Conservation (phyloP, 139 green algal species). For the Eudorina sp. region DNA sequence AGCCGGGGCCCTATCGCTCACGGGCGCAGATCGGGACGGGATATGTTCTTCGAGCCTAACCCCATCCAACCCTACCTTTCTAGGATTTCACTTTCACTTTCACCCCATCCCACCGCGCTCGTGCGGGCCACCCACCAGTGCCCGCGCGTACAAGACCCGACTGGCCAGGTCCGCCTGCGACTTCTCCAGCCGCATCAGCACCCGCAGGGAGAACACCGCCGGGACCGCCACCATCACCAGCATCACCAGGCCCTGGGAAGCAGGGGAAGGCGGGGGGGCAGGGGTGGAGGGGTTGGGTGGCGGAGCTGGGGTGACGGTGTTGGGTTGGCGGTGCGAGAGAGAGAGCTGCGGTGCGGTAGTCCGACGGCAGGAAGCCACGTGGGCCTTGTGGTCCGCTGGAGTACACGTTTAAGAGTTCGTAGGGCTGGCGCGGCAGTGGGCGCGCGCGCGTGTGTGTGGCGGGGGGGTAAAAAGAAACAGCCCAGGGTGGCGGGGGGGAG, state of each 20-base stretch:
- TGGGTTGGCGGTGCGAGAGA: background rate
- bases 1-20: background rate
- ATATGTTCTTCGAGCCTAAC: too few relatives aligned
- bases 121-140: constrained; percentile 9
- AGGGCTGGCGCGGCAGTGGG: background rate
- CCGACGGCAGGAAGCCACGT: background rate
- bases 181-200: constrained; percentile 40
- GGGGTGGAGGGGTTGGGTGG: background rate
- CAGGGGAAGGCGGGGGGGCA: background rate
- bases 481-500: too few relatives aligned
- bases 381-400: background rate
- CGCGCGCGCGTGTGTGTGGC: too few relatives aligned
- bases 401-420: background rate
- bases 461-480: too few relatives aligned
- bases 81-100: too few relatives aligned
- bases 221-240: background rate
- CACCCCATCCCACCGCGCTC: too few relatives aligned
- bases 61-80: too few relatives aligned
- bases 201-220: background rate
- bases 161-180: background rate
- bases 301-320: background rate
- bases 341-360: background rate
- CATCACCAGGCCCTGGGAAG: background rate
- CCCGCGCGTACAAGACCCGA: background rate
- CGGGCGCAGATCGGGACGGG: too few relatives aligned